Percentiles rank a stretch among this genome's conserved stretches.
Evolutionary conservation across 2,329 filamentous ascomycete species (phyloP).

Genomic region (Acarospora socialis): DNA sequence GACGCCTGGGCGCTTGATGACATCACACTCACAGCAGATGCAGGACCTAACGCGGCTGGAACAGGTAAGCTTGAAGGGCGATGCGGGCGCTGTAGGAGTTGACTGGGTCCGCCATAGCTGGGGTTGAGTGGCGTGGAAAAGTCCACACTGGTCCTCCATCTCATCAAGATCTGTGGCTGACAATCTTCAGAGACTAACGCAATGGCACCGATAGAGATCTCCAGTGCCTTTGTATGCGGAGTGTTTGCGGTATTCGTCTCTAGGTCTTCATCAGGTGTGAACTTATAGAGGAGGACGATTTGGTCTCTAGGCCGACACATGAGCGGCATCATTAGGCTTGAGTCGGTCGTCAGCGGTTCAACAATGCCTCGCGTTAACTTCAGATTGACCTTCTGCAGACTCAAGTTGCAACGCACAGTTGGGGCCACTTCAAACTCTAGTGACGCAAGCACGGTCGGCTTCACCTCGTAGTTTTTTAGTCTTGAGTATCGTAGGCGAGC

Average conservation of each 20-base stretch:
- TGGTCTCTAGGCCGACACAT: slow-evolving; percentile 10
- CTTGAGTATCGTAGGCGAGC: slow-evolving; percentile 12
- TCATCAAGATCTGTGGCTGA: slow-evolving; percentile 31
- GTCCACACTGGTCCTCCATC: slow-evolving; percentile 35
- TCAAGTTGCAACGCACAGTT: slow-evolving; percentile 7
- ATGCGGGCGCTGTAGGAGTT: slow-evolving; percentile 30
- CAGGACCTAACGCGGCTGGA: slow-evolving; percentile 10
- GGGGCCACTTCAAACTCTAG: slow-evolving; percentile 13
- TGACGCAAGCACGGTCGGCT: slow-evolving; percentile 8
- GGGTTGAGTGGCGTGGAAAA: slow-evolving; percentile 34
- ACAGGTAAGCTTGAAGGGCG: slow-evolving; percentile 31
- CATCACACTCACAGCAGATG: slow-evolving; percentile 10
- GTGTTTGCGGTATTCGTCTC: slow-evolving; percentile 23
- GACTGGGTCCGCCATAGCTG: slow-evolving; percentile 31
- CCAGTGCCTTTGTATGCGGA: slow-evolving; percentile 27
- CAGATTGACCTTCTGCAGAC: slow-evolving; percentile 8
- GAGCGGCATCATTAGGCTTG: slow-evolving; percentile 7
- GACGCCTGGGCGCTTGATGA: slow-evolving; percentile 5
- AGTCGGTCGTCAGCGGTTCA: slow-evolving; percentile 6
- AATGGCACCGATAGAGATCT: slow-evolving; percentile 31
- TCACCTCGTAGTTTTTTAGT: slow-evolving; percentile 2
- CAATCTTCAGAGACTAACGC: slow-evolving; percentile 28
- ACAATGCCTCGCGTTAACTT: slow-evolving; percentile 8
- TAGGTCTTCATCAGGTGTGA: slow-evolving; percentile 12
- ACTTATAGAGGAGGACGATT: slow-evolving; percentile 9